These are phyloP conservation scores for Melastoma candidum DNA, from an alignment of 441 rosid genomes.

Conservation along the genomic window DNA sequence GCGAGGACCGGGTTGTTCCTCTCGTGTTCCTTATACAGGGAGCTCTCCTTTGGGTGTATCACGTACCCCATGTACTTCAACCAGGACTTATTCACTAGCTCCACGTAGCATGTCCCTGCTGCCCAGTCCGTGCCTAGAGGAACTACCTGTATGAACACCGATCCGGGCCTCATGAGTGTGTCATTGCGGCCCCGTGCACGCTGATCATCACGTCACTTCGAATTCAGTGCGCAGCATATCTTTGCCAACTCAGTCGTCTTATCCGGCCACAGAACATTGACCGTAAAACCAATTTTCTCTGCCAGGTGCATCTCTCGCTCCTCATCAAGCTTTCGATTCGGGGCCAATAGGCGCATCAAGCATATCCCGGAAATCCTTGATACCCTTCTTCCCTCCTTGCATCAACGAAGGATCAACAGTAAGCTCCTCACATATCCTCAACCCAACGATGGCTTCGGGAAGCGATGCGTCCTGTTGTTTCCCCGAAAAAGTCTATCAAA, in stretches of 20 bases:
- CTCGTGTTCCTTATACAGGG: conserved; percentile 50
- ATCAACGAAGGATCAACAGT: conserved; percentile 40
- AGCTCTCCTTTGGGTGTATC: conserved; percentile 60
- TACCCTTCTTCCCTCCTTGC: conserved; percentile 29
- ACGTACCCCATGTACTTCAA: conserved; percentile 60
- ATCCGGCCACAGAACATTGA: conserved; percentile 52
- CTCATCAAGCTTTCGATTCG: conserved; percentile 43
- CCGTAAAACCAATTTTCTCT: conserved; percentile 51
- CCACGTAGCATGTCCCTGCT: conserved; percentile 80
- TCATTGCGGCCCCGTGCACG: conserved; percentile 97
- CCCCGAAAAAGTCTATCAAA: conserved; percentile 50
- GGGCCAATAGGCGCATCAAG: conserved; percentile 53
- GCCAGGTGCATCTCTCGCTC: conserved; percentile 38
- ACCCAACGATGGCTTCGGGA: conserved; percentile 65
- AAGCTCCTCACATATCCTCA: conserved; percentile 75
- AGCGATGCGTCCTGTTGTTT: conserved; percentile 69
- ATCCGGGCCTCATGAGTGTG: conserved; percentile 72
- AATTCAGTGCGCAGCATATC: conserved; percentile 50
- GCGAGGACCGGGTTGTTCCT: conserved; percentile 36
- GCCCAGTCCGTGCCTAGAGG: conserved; percentile 95
- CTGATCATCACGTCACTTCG: conserved; percentile 82
- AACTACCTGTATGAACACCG: conserved; percentile 72
- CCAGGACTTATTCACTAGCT: conserved; percentile 78
- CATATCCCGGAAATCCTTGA: conserved; percentile 56
- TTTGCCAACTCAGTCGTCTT: conserved; percentile 57